A percentile compares a stretch with the other conserved stretches of the same genome.
phyloP scores from a whole-genome alignment of 768 basidiomycete species.

The Psilocybe sp. region DNA sequence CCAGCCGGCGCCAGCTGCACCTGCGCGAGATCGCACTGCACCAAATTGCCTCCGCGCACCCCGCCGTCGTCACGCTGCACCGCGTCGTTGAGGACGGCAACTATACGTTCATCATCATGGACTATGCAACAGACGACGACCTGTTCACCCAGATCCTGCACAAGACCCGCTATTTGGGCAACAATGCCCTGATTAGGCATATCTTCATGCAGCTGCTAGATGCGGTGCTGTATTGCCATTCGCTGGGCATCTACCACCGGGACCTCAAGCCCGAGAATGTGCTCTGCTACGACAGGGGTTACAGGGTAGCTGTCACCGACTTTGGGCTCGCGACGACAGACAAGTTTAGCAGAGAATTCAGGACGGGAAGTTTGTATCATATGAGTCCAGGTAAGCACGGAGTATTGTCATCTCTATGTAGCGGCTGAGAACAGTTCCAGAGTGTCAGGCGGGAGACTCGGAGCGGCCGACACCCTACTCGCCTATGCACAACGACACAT shows the following conservation, averaged over 20 bases:
- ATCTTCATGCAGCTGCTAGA: constrained; percentile 95
- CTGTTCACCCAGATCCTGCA: constrained; percentile 93
- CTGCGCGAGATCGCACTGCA: constrained; percentile 86
- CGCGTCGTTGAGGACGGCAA: constrained; percentile 81
- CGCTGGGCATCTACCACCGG: constrained; percentile 92
- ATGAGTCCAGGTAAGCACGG: constrained; percentile 84
- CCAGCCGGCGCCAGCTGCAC: constrained; percentile 70
- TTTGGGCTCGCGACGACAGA: constrained; percentile 94
- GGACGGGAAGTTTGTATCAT: constrained; percentile 97
- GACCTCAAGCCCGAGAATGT: constrained; percentile 98
- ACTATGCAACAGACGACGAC: constrained; percentile 91
- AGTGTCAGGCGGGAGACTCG: constrained; percentile 80
- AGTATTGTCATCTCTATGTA: neutral
- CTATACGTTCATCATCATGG: constrained; percentile 85
- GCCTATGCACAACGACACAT: constrained; percentile 39
- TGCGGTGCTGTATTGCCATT: constrained; percentile 93
- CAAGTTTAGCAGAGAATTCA: constrained; percentile 79
- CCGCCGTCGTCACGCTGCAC: constrained; percentile 84
- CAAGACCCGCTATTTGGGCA: constrained; percentile 80
- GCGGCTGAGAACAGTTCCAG: constrained; percentile 37
- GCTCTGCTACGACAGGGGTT: constrained; percentile 78
- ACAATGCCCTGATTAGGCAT: constrained; percentile 84
- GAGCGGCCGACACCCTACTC: constrained; percentile 70
- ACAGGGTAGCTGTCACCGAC: constrained; percentile 83
- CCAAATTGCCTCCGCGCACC: constrained; percentile 69